Evolutionary conservation across 169 alveolate species (phyloP), one percentile per base, ranked within the genome.

Genomic region (Eimeria praecox): DNA sequence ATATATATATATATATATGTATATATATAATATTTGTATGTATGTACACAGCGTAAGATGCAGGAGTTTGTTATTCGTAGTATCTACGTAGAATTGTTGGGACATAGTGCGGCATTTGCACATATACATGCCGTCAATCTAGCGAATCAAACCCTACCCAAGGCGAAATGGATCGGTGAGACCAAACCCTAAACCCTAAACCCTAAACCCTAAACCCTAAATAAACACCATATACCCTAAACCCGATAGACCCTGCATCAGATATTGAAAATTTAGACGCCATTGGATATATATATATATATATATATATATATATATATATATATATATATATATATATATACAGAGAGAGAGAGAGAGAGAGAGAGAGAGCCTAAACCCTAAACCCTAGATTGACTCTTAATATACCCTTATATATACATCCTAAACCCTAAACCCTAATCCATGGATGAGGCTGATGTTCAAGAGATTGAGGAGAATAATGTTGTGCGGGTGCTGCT

Each of bases 61-160:
- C 95, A 94, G 49, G 97, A 96, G 93, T 73, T 77, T 83, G 95
- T 98, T 83, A 97, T 98, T 12, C 97, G 99, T 92, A 99, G 99
- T 33, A 97, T 99, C 54, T 99, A 99, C 96, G 98, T 98, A 22
- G 99, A 99, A 96, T 98, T 99, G 99, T 97, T 98, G 20, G 99
- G 99, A 16, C 99, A 99, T 96, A 99, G 98, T 94, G 99, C 99
- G 42, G 91, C 99, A 44, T 98, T 98, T 95, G 98, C 99, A 22
- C 99, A 99, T 92, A 98, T 99, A 77, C 98, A 98, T 80, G 99
- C 99, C 3, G 99, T 99, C 52, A 98, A 99, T 93, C 96, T 98
- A 94, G 97, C 99, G 3, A 97, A 98, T 94, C 98, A 98, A 89
- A 97, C 97, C 96, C 97, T 97, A 95, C 92, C 98, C 40, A 94